Conservation (phyloP, 2,329 filamentous ascomycete species). For the Chaetoscypha palmicola region DNA sequence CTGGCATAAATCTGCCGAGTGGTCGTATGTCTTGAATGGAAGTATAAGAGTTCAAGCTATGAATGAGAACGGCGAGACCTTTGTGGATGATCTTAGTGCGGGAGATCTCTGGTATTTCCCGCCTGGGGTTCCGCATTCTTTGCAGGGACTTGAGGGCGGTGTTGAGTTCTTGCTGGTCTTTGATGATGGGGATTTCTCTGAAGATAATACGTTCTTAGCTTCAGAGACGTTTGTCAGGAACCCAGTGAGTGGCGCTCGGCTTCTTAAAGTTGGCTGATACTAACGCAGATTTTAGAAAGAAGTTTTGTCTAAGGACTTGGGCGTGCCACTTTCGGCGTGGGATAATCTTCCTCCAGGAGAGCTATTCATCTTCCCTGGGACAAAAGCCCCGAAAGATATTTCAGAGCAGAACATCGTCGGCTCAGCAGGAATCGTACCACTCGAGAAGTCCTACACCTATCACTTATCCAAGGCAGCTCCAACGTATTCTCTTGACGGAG, state of each 20-base stretch:
- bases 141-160: conserved; percentile 64
- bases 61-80: conserved; percentile 68
- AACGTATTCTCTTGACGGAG: conserved; percentile 63
- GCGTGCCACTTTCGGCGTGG: conserved; percentile 41
- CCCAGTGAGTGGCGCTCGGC: no score
- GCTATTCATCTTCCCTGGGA: conserved; percentile 48
- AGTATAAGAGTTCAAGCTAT: conserved; percentile 65
- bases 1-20: conserved; percentile 76
- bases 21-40: conserved; percentile 68
- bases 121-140: conserved; percentile 63
- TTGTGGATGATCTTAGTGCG: conserved; percentile 68
- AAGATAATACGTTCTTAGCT: conserved; percentile 66
- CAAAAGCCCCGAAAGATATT: conserved; percentile 39
- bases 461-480: conserved; percentile 56
- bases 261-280: background rate
- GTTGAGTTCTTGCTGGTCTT: conserved; percentile 59
- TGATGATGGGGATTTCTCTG: conserved; percentile 51
- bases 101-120: conserved; percentile 66
- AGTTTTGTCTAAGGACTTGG: conserved; percentile 49
- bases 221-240: conserved; percentile 60
- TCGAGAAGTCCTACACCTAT: conserved; percentile 39
- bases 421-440: conserved; percentile 36
- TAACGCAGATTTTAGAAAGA: conserved; percentile 29
- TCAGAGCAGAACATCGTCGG: conserved; percentile 41
- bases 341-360: conserved; percentile 40